A percentile compares a stretch with the other conserved stretches of the same genome.
phyloP scores from a whole-genome alignment of 371 early-diverging fungal genomes.

The Mucor ambiguus region DNA sequence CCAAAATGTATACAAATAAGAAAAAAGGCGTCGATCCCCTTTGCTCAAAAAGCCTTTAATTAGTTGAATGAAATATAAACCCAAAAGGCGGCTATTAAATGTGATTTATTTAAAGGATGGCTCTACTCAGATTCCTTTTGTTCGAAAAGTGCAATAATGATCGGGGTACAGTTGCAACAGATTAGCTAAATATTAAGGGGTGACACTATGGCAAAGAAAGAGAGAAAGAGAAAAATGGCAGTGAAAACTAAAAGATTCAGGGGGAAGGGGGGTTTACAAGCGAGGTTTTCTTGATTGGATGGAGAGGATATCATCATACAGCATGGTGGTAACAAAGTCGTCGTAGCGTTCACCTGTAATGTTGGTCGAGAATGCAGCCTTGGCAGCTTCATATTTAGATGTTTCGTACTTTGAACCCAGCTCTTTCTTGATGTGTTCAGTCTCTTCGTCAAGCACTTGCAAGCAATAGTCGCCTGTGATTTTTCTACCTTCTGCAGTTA shows the following conservation, averaged over 20 bases:
- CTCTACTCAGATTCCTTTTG: constrained; percentile 2
- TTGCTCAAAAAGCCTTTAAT: not conserved
- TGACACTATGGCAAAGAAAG: not conserved
- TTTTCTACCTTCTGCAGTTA: constrained; percentile 78
- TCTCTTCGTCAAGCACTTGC: constrained; percentile 86
- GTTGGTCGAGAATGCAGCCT: constrained; percentile 76
- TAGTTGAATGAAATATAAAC: not conserved
- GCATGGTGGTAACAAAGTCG: constrained; percentile 89
- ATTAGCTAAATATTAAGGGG: not conserved
- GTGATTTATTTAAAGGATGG: not conserved
- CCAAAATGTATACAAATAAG: not conserved
- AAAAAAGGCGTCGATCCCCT: constrained; percentile 8
- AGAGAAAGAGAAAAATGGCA: not conserved
- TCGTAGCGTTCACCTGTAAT: constrained; percentile 81
- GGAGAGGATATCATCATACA: constrained; percentile 76
- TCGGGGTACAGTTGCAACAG: not conserved
- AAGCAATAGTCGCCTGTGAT: constrained; percentile 78
- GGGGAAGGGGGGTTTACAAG: constrained; percentile 15
- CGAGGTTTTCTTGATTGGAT: constrained; percentile 17
- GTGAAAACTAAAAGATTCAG: not conserved
- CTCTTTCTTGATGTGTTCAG: constrained; percentile 64
- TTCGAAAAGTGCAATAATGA: not conserved
- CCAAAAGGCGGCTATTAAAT: not conserved
- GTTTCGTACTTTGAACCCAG: constrained; percentile 64
- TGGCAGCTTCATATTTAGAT: constrained; percentile 78